These are phyloP conservation scores for Paulownia fortunei DNA, from an alignment of 257 asterid genomes.

Conservation along the genomic window DNA sequence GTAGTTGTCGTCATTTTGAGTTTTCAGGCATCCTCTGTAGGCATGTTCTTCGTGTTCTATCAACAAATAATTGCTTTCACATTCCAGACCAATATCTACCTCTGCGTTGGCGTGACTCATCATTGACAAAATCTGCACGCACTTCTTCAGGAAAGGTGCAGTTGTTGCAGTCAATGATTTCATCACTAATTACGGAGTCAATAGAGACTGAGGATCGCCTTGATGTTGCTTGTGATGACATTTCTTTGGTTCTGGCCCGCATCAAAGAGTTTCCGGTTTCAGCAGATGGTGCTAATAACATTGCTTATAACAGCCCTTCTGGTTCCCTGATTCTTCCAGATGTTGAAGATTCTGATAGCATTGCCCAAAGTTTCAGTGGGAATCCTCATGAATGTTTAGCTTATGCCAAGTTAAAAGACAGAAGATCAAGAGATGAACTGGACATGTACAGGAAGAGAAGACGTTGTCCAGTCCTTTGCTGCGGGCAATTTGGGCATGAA, in stretches of 20 bases:
- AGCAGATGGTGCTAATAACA: slow-evolving; percentile 38
- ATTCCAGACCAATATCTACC: slow-evolving; percentile 59
- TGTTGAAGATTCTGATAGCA: slow-evolving; percentile 62
- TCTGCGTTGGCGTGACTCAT: slow-evolving; percentile 50
- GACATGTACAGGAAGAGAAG: slow-evolving; percentile 57
- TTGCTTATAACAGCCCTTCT: slow-evolving; percentile 54
- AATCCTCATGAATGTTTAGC: slow-evolving; percentile 41
- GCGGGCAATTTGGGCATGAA: slow-evolving; percentile 56
- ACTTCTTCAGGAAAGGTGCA: slow-evolving; percentile 50
- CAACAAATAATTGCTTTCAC: slow-evolving; percentile 58
- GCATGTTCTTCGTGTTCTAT: slow-evolving; percentile 62
- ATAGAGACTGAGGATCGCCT: slow-evolving; percentile 59
- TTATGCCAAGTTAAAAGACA: slow-evolving; percentile 47
- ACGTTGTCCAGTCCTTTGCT: slow-evolving; percentile 48
- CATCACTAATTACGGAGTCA: slow-evolving; percentile 57
- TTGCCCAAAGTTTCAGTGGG: slow-evolving; percentile 49
- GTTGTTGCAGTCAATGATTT: slow-evolving; percentile 52
- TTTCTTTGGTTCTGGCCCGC: slow-evolving; percentile 48
- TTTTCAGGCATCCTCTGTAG: slow-evolving; percentile 67
- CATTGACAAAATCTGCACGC: slow-evolving; percentile 21
- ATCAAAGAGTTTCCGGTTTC: slow-evolving; percentile 49
- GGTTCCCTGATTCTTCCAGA: slow-evolving; percentile 52
- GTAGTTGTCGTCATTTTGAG: slow-evolving; percentile 62
- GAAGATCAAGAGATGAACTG: slow-evolving; percentile 52
- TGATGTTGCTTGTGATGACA: slow-evolving; percentile 56